Conservation (phyloP, 2,329 filamentous ascomycete genomes). For the Coniochaeta sp. region DNA sequence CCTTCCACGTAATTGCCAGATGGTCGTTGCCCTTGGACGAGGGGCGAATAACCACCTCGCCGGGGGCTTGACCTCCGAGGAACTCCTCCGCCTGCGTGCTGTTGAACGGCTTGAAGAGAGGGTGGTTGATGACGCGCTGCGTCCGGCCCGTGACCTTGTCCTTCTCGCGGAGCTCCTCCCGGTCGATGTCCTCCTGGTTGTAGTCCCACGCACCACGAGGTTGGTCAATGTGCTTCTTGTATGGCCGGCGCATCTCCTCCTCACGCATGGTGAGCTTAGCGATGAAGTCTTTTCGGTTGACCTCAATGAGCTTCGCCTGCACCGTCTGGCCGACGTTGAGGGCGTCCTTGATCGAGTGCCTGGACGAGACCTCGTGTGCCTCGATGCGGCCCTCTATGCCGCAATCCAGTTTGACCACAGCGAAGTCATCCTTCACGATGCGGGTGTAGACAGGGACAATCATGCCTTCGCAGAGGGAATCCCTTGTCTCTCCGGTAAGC, state of each 20-base stretch:
- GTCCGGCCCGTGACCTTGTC: slow-evolving; percentile 78
- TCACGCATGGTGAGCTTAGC: slow-evolving; percentile 82
- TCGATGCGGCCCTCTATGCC: slow-evolving; percentile 87
- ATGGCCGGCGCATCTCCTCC: slow-evolving; percentile 68
- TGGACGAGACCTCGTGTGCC: slow-evolving; percentile 71
- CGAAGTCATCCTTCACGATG: slow-evolving; percentile 83
- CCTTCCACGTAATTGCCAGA: slow-evolving; percentile 95
- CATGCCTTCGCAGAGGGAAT: slow-evolving; percentile 82
- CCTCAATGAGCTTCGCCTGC: slow-evolving; percentile 77
- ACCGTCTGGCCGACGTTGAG: slow-evolving; percentile 77
- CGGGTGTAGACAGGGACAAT: slow-evolving; percentile 85
- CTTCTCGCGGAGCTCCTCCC: slow-evolving; percentile 77
- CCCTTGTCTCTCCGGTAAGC: slow-evolving; percentile 86
- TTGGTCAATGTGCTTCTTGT: slow-evolving; percentile 62
- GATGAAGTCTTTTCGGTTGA: slow-evolving; percentile 80
- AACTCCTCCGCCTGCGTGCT: slow-evolving; percentile 88
- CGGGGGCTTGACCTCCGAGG: slow-evolving; percentile 74
- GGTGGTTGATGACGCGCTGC: slow-evolving; percentile 95
- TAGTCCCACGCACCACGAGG: slow-evolving; percentile 83
- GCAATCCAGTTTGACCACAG: slow-evolving; percentile 89
- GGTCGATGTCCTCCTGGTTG: slow-evolving; percentile 70
- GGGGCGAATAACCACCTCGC: slow-evolving; percentile 90
- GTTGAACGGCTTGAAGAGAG: slow-evolving; percentile 91
- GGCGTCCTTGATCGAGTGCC: slow-evolving; percentile 63
- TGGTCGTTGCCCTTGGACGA: slow-evolving; percentile 95